Evolutionary conservation across 164 flowering plant genomes (phyloP), one percentile per base, ranked within the genome.

Genomic region (Piper betle): DNA sequence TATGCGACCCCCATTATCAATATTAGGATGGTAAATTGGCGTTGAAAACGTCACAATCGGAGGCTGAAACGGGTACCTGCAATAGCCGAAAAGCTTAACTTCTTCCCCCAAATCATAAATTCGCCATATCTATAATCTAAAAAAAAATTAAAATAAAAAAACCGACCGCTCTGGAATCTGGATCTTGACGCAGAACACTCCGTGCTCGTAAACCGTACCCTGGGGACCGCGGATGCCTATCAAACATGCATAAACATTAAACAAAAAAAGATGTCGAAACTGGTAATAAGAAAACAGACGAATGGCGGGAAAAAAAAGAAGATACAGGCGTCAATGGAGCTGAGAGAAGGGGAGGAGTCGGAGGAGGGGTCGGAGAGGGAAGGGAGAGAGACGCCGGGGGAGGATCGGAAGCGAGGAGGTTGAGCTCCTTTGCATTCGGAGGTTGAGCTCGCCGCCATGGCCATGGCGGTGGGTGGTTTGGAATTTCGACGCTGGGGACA

Each of bases 51-150:
- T 84, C 71, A 87, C 93, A 67, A 64, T 71, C 4, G 97, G 97
- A 61, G 93, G 96, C 76, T 86, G 97, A 75, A 90, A 86, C 7
- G 97, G 95, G 63, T 90, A 90, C 78, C 96, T 89, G 69, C 63
- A 73, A 58, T 41, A 13, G 4, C 38, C 46, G 8, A 25, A 19
- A 55, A 62, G 40, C 64, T 25, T 58, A 17, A 18, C 33, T n/a
- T 59, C 46, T 37, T 43, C 53, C 53, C 48, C 20, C 39, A 60
- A 17, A 16, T 12, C 20, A 13, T 15, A 12, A 20, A 10, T 5
- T 15, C 61, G 13, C 11, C 33, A 25, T 25, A 25, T 25, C 33
- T 25, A 25, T 25, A 25, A 25, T 25, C 33, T 25, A 25, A 25
- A 25, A 25, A 25, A 25, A 25, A 25, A 60, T 4, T 13, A 25